Percentiles rank a stretch among this genome's conserved stretches.
Evolutionary conservation across 2,329 filamentous ascomycete genomes (phyloP).

Genomic region (Hypoxylon sp.): DNA sequence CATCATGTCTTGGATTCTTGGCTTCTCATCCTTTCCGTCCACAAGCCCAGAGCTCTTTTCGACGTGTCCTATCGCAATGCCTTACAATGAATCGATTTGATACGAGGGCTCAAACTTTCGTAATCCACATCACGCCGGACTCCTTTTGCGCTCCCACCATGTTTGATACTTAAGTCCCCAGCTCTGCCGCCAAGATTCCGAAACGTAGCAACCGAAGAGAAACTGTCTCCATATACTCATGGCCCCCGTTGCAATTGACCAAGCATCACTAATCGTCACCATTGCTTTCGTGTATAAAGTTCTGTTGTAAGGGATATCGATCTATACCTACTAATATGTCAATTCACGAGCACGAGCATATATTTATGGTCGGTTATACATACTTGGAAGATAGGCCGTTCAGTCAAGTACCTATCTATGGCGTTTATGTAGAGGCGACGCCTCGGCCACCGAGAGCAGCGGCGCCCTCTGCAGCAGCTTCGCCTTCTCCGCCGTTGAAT

Average conservation of each 20-base stretch:
- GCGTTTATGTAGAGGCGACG: slow-evolving; percentile 20
- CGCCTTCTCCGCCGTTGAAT: slow-evolving; percentile 51
- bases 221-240: background rate
- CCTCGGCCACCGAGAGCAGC: slow-evolving; percentile 29
- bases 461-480: slow-evolving; percentile 38
- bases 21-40: slow-evolving; percentile 17
- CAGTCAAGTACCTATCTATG: background rate
- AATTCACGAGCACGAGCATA: background rate
- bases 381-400: slow-evolving; percentile 1
- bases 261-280: background rate
- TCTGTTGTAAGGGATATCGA: slow-evolving; percentile 14
- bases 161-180: background rate
- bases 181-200: background rate
- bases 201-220: background rate
- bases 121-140: slow-evolving; percentile 12
- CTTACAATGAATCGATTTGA: background rate
- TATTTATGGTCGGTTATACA: background rate
- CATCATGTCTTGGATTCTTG: slow-evolving; percentile 11
- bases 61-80: slow-evolving; percentile 1
- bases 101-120: slow-evolving; percentile 3
- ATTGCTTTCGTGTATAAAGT: background rate
- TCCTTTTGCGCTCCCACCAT: background rate
- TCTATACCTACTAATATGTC: slow-evolving; percentile 12
- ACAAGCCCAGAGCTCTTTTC: slow-evolving; percentile 13
- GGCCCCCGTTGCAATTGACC: background rate